Percentiles rank a stretch among this genome's conserved stretches.
Evolutionary conservation across 225 moss, liverwort and hornwort genomes (phyloP).

Genomic region (Bryoerythrophyllum caledonicum): DNA sequence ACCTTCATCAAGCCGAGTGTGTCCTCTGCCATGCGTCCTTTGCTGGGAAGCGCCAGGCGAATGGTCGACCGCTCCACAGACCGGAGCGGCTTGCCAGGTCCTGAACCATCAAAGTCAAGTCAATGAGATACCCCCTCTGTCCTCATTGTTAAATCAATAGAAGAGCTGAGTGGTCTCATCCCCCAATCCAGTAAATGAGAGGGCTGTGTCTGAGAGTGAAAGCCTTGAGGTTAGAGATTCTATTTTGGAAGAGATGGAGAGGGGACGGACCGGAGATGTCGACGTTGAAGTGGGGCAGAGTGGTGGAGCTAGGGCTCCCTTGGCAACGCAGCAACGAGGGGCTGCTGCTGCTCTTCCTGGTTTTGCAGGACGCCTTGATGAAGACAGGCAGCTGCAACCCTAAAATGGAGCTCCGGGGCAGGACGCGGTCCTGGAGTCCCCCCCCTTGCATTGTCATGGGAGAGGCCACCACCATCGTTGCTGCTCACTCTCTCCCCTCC

Average conservation of each 20-base stretch:
- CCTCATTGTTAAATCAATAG: no score
- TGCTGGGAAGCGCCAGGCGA: slow-evolving; percentile 92
- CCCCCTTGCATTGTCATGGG: slow-evolving; percentile 37
- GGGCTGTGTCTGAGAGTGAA: no score
- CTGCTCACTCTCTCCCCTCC: slow-evolving; percentile 15
- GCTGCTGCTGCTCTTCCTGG: slow-evolving; percentile 10
- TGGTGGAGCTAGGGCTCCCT: slow-evolving; percentile 50
- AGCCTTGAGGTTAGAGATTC: no score
- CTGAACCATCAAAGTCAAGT: slow-evolving; percentile 25
- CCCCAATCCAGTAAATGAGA: no score
- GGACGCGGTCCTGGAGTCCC: slow-evolving; percentile 29
- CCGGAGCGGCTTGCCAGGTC: slow-evolving; percentile 31
- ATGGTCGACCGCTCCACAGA: slow-evolving; percentile 55
- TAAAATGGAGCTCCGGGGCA: slow-evolving; percentile 34
- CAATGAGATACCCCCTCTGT: not conserved
- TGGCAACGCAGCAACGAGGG: slow-evolving; percentile 40
- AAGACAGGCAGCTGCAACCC: slow-evolving; percentile 48
- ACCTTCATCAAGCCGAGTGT: slow-evolving; percentile 84
- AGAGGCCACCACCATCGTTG: slow-evolving; percentile 45
- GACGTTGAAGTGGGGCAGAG: slow-evolving; percentile 62
- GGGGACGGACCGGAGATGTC: slow-evolving; percentile 44
- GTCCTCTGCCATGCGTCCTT: slow-evolving; percentile 98
- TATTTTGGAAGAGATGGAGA: not conserved
- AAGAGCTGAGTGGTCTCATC: no score
- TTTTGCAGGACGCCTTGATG: slow-evolving; percentile 24